phyloP scores from a whole-genome alignment of 1,284 basidiomycete species.

The Sanghuangporus sanghuang region DNA sequence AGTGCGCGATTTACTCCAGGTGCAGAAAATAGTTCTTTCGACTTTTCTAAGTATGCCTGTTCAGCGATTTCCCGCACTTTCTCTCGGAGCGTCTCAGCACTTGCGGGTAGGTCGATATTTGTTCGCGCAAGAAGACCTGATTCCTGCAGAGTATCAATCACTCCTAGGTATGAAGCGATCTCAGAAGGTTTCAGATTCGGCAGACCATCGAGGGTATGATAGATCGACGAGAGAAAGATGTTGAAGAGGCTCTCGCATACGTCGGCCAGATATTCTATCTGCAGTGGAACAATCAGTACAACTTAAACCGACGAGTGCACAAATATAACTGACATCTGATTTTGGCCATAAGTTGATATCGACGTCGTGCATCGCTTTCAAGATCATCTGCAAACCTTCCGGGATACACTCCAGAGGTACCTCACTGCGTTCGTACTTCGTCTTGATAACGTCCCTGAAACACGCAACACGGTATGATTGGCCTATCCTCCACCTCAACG shows the following conservation, averaged over 20 bases:
- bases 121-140: slow-evolving; percentile 64
- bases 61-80: slow-evolving; percentile 65
- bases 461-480: slow-evolving; percentile 74
- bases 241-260: slow-evolving; percentile 78
- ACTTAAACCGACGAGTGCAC: not conserved
- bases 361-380: slow-evolving; percentile 65
- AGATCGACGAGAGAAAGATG: slow-evolving; percentile 80
- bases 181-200: slow-evolving; percentile 68
- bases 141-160: slow-evolving; percentile 69
- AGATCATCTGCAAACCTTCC: slow-evolving; percentile 77
- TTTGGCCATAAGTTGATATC: slow-evolving; percentile 75
- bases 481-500: slow-evolving; percentile 84
- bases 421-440: slow-evolving; percentile 85
- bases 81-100: slow-evolving; percentile 66
- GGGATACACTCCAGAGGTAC: slow-evolving; percentile 93
- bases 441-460: slow-evolving; percentile 84
- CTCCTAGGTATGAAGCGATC: slow-evolving; percentile 55
- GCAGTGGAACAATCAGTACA: slow-evolving; percentile 10
- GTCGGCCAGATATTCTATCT: slow-evolving; percentile 58
- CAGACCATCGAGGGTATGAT: slow-evolving; percentile 76
- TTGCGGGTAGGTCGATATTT: slow-evolving; percentile 58
- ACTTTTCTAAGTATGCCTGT: slow-evolving; percentile 67
- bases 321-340: slow-evolving; percentile 62
- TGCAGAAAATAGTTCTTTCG: slow-evolving; percentile 58
- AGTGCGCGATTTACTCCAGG: slow-evolving; percentile 75